Evolutionary conservation across 2,329 filamentous ascomycete species (phyloP).

Genomic region (Purpureocillium lavendulum): DNA sequence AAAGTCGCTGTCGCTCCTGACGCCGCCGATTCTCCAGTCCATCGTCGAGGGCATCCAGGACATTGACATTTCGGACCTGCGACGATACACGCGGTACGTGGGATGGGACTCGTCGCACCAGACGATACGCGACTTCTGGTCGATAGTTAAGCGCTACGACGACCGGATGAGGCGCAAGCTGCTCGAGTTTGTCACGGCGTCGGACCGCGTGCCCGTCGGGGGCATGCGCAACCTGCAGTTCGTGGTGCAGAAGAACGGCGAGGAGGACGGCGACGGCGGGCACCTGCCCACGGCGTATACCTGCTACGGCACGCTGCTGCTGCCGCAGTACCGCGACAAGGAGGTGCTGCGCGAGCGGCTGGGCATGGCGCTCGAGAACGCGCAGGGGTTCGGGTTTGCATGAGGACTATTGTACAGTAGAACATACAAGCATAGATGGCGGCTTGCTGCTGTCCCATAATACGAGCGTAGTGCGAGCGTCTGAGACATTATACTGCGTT

Average conservation of each 20-base stretch:
- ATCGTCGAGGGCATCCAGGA: constrained; percentile 77
- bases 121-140: constrained; percentile 77
- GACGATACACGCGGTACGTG: constrained; percentile 67
- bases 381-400: constrained; percentile 80
- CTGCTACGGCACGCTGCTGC: constrained; percentile 79
- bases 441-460: background rate
- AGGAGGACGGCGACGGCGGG: constrained; percentile 43
- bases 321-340: constrained; percentile 72
- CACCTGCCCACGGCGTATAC: constrained; percentile 81
- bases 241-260: constrained; percentile 69
- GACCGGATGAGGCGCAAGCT: constrained; percentile 65
- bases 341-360: constrained; percentile 67
- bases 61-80: constrained; percentile 69
- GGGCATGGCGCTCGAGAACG: constrained; percentile 78
- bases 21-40: constrained; percentile 60
- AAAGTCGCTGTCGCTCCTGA: constrained; percentile 65
- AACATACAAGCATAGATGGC: background rate
- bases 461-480: constrained; percentile 1
- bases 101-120: constrained; percentile 65
- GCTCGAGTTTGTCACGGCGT: constrained; percentile 91
- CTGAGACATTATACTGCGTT: no score
- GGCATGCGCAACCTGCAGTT: constrained; percentile 79
- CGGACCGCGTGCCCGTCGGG: constrained; percentile 80
- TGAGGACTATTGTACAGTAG: constrained; percentile 22
- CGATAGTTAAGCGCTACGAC: constrained; percentile 59